Evolutionary conservation across 192 early-diverging fungal genomes (phyloP).

Genomic region (Umbelopsis vinacea): DNA sequence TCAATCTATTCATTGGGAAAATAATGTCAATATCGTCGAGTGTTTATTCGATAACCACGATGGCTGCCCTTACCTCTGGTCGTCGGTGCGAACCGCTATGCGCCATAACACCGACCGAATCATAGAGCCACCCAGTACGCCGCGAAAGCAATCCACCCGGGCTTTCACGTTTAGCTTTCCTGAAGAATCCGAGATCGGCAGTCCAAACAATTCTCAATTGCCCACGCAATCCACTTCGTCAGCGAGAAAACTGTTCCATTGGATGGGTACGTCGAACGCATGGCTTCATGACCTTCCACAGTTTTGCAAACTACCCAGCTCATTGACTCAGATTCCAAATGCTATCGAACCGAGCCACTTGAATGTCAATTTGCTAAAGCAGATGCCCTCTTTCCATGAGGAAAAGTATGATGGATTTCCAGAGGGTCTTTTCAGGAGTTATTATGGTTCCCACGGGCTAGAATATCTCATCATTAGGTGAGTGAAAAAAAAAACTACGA

Average conservation of each 20-base stretch:
- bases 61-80: neutral
- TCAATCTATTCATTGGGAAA: neutral
- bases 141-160: neutral
- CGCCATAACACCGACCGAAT: neutral
- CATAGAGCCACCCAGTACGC: neutral
- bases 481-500: neutral
- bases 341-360: neutral
- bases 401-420: neutral
- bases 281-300: neutral
- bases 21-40: neutral
- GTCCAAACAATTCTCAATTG: neutral
- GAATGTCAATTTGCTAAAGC: neutral
- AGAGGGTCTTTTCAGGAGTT: neutral
- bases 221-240: neutral
- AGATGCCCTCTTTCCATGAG: neutral
- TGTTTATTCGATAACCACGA: neutral
- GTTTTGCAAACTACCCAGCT: neutral
- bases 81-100: neutral
- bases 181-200: neutral
- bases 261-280: conserved; percentile 1
- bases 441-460: conserved; percentile 11
- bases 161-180: neutral
- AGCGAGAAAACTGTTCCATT: neutral
- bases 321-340: neutral
- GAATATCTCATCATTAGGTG: conserved; percentile 15